A percentile compares a stretch with the other conserved stretches of the same genome.
Conservation (phyloP, 768 basidiomycete genomes). For the Podaxis mareebaensis region DNA sequence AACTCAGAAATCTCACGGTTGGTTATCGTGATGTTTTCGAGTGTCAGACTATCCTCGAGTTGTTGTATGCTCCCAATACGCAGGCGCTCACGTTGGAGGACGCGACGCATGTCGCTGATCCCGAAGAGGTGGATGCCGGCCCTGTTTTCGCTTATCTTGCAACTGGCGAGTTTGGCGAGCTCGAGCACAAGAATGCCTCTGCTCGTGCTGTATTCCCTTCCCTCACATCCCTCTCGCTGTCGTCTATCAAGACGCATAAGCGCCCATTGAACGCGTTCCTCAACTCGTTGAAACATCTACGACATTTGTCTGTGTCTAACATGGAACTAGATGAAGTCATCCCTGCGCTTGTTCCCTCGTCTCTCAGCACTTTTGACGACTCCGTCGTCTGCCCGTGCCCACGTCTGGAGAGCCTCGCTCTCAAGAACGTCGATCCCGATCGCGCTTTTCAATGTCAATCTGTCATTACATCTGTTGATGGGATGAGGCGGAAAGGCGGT, state of each 20-base stretch:
- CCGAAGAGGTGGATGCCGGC: slow-evolving; percentile 40
- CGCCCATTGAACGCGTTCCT: slow-evolving; percentile 17
- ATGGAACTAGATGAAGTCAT: slow-evolving; percentile 17
- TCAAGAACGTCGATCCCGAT: slow-evolving; percentile 38
- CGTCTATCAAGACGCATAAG: slow-evolving; percentile 17
- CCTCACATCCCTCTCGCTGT: slow-evolving; percentile 5
- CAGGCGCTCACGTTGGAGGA: slow-evolving; percentile 44
- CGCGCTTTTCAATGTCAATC: slow-evolving; percentile 28
- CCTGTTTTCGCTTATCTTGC: slow-evolving; percentile 38
- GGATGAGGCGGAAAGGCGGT: slow-evolving; percentile 28
- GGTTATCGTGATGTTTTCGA: slow-evolving; percentile 45
- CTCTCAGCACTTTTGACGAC: slow-evolving; percentile 24
- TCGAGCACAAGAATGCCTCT: slow-evolving; percentile 17
- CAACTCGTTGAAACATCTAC: slow-evolving; percentile 11
- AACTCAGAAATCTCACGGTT: slow-evolving; percentile 39
- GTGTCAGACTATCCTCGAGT: slow-evolving; percentile 38
- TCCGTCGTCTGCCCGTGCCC: slow-evolving; percentile 31
- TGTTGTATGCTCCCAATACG: slow-evolving; percentile 41
- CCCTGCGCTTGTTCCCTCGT: slow-evolving; percentile 20
- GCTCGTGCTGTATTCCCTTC: slow-evolving; percentile 13
- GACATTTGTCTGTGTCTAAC: slow-evolving; percentile 12
- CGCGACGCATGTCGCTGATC: slow-evolving; percentile 40
- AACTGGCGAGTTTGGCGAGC: slow-evolving; percentile 30
- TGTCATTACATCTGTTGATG: slow-evolving; percentile 34
- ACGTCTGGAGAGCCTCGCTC: slow-evolving; percentile 33